Conservation (phyloP, 768 basidiomycete species). For the Boletus pseudo-olivaceus region DNA sequence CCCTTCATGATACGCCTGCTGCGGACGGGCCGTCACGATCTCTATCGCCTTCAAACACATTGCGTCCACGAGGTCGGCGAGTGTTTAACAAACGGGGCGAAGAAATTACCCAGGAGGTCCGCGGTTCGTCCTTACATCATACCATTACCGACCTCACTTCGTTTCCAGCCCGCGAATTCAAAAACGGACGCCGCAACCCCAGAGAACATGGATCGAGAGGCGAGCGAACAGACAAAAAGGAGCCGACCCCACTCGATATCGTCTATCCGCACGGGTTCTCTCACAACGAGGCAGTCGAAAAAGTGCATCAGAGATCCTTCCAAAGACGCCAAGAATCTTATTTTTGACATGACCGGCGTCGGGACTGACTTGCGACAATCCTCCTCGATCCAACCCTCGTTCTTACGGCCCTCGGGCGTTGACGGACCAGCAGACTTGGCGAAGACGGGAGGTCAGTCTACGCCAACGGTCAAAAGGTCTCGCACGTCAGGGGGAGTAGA, state of each 20-base stretch:
- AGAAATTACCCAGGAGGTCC: constrained; percentile 37
- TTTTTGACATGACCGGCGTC: constrained; percentile 46
- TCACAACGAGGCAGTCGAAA: constrained; percentile 7
- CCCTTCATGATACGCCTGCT: constrained; percentile 26
- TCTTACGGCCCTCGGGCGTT: constrained; percentile 23
- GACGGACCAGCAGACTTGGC: constrained; percentile 15
- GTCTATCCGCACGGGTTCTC: constrained; percentile 11
- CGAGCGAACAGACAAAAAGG: constrained; percentile 22
- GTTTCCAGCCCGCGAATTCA: constrained; percentile 18
- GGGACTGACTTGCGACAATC: constrained; percentile 46
- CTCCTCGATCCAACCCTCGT: constrained; percentile 13
- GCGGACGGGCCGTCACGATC: constrained; percentile 21
- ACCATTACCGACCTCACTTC: constrained; percentile 12
- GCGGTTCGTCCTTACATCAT: constrained; percentile 20
- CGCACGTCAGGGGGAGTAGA: constrained; percentile 17
- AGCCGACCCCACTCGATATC: constrained; percentile 24
- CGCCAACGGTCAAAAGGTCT: constrained; percentile 24
- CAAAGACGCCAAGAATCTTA: constrained; percentile 42
- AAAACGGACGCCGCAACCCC: constrained; percentile 4
- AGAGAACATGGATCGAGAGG: constrained; percentile 14
- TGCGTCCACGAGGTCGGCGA: constrained; percentile 46
- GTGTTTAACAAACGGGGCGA: constrained; percentile 48
- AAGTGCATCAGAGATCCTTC: constrained; percentile 18
- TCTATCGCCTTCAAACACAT: constrained; percentile 18
- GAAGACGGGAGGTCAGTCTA: constrained; percentile 3